Conservation (phyloP, 202 grass and related monocot genomes). For the Sporobolus alterniflorus region DNA sequence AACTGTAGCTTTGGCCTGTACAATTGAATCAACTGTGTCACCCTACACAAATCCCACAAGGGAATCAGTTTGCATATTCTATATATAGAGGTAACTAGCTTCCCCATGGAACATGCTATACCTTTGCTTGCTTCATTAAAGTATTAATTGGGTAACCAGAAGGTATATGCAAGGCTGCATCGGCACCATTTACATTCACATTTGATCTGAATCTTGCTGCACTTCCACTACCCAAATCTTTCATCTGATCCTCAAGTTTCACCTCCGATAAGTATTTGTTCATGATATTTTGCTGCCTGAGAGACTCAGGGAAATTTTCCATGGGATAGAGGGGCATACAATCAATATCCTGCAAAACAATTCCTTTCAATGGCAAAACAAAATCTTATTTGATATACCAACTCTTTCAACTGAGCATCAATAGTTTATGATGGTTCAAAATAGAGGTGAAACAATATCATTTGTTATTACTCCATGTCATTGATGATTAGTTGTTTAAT, state of each 20-base stretch:
- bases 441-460: constrained; percentile 1
- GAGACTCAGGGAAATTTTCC: constrained; percentile 87
- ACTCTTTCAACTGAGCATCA: constrained; percentile 11
- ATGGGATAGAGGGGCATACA: constrained; percentile 92
- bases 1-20: constrained; percentile 79
- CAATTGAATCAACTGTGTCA: constrained; percentile 80
- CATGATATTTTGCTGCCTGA: constrained; percentile 61
- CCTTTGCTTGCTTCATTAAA: constrained; percentile 76
- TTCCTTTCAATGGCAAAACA: constrained; percentile 25
- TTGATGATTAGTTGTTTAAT: neutral
- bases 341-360: constrained; percentile 91
- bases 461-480: neutral
- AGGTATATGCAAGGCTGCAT: constrained; percentile 51
- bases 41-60: constrained; percentile 52
- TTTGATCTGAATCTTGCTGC: constrained; percentile 51
- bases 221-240: constrained; percentile 60
- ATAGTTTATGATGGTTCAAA: constrained; percentile 11
- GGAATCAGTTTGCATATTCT: constrained; percentile 46
- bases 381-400: constrained; percentile 9
- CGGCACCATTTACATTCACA: constrained; percentile 50
- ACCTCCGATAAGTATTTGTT: constrained; percentile 63
- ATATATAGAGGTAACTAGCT: constrained; percentile 33
- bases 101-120: constrained; percentile 39
- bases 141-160: constrained; percentile 69
- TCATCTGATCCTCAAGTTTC: constrained; percentile 63